These are phyloP conservation scores for Globisporangium paroecandrum DNA, from an alignment of 352 stramenopile genomes.

Conservation along the genomic window DNA sequence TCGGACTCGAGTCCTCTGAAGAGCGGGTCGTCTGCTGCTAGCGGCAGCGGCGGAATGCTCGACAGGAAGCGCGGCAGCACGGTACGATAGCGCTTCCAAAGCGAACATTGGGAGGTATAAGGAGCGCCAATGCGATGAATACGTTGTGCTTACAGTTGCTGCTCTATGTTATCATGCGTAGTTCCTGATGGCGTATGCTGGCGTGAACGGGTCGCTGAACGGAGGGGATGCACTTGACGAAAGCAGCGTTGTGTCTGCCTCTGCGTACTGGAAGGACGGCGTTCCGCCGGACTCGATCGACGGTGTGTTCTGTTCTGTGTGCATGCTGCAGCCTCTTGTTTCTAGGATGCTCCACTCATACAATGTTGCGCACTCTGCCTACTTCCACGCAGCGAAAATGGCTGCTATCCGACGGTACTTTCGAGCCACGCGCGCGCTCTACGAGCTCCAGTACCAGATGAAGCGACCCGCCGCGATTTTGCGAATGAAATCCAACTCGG, in stretches of 20 bases:
- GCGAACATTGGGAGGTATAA: not conserved
- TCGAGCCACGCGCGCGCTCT: slow-evolving; percentile 53
- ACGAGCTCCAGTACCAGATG: slow-evolving; percentile 72
- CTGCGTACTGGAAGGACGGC: slow-evolving; percentile 17
- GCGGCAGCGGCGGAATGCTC: not conserved
- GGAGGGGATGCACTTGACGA: not conserved
- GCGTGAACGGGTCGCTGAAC: not conserved
- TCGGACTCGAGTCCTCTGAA: slow-evolving; percentile 19
- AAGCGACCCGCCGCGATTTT: slow-evolving; percentile 69
- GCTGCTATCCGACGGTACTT: slow-evolving; percentile 57
- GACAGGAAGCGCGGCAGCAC: slow-evolving; percentile 17
- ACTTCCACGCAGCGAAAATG: slow-evolving; percentile 42
- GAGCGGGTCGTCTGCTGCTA: not conserved
- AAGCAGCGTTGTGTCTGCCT: slow-evolving; percentile 3
- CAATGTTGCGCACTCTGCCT: not conserved
- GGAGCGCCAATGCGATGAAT: not conserved
- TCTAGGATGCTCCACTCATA: not conserved
- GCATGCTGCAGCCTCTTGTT: not conserved
- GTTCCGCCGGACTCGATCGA: slow-evolving; percentile 14
- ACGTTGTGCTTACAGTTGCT: not conserved
- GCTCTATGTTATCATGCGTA: not conserved
- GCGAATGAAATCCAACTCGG: slow-evolving; percentile 65
- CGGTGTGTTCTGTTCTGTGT: not conserved
- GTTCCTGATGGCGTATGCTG: slow-evolving; percentile 5
- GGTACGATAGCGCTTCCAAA: not conserved